phyloP scores from a whole-genome alignment of 257 asterid genomes.

The Solanum raphanifolium region DNA sequence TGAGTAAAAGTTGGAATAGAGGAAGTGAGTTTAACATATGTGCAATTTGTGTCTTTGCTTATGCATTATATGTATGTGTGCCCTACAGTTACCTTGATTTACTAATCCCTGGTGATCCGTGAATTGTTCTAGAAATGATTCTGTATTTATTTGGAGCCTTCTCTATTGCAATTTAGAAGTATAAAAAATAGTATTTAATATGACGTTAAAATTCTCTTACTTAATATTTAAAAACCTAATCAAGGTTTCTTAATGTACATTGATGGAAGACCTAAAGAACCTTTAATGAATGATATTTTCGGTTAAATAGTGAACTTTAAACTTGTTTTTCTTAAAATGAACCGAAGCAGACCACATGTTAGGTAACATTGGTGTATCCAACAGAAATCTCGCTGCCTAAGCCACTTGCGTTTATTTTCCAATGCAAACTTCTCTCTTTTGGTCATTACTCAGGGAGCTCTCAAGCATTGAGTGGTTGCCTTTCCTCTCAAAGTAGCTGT shows the following conservation, averaged over 20 bases:
- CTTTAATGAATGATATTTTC: not conserved
- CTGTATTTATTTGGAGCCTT: not conserved
- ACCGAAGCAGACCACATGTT: not conserved
- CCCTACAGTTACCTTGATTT: not conserved
- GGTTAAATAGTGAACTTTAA: not conserved
- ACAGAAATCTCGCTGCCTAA: not conserved
- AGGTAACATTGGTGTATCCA: not conserved
- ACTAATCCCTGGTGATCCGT: not conserved
- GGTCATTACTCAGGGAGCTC: not conserved
- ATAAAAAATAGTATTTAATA: not conserved
- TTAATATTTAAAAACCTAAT: not conserved
- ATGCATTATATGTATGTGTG: not conserved
- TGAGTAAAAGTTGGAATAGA: not conserved
- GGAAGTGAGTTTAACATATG: not conserved
- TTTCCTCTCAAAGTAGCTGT: not conserved
- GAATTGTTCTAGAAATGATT: not conserved
- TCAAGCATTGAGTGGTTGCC: not conserved
- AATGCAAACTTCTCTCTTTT: not conserved
- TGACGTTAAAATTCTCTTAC: not conserved
- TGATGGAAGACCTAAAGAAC: not conserved
- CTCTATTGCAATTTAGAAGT: not conserved
- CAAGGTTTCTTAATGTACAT: not conserved
- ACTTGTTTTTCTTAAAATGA: not conserved
- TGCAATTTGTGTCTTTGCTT: not conserved
- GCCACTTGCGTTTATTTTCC: not conserved